These are phyloP conservation scores for Podila epicladia DNA, from an alignment of 192 early-diverging fungal genomes.

Conservation along the genomic window DNA sequence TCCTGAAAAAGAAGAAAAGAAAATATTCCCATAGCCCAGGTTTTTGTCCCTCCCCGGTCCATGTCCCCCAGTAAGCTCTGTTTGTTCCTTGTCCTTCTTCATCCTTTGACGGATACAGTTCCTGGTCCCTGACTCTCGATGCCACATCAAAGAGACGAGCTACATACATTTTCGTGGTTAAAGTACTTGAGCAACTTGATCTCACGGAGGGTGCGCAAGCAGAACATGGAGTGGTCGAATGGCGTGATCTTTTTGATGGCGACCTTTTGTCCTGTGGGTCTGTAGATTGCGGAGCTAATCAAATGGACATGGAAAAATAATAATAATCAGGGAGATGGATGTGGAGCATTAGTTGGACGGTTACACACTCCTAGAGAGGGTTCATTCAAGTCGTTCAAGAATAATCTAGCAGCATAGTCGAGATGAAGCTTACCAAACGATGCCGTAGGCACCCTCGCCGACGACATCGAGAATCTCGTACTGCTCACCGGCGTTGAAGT, in stretches of 20 bases:
- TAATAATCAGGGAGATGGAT: neutral
- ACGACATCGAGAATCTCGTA: constrained; percentile 89
- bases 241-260: constrained; percentile 94
- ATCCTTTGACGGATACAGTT: no score
- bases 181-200: constrained; percentile 89
- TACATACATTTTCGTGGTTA: constrained; percentile 58
- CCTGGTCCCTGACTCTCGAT: no score
- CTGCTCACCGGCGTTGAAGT: constrained; percentile 82
- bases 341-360: neutral
- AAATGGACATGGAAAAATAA: neutral
- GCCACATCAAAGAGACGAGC: no score
- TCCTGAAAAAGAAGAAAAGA: no score
- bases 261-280: constrained; percentile 81
- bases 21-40: no score
- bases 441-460: constrained; percentile 94
- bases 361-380: no score
- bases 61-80: no score
- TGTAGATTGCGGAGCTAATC: constrained; percentile 82
- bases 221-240: constrained; percentile 88
- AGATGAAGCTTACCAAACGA: constrained; percentile 79
- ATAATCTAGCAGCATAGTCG: neutral
- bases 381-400: no score
- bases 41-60: no score
- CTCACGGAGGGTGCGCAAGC: constrained; percentile 81
- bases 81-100: no score